phyloP scores from a whole-genome alignment of 2,329 filamentous ascomycete genomes.

The Microsporum ferrugineum region DNA sequence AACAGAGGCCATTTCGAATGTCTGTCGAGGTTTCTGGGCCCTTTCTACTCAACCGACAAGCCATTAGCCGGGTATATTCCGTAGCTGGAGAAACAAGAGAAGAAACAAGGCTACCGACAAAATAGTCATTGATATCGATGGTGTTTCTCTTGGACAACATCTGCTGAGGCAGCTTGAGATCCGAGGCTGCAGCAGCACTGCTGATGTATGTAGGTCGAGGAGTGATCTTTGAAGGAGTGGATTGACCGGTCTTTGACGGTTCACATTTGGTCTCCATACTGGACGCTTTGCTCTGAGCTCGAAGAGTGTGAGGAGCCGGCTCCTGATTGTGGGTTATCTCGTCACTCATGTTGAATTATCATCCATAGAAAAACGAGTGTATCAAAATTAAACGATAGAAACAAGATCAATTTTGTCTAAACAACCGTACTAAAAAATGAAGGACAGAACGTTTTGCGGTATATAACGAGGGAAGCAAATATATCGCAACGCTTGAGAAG shows the following conservation, averaged over 20 bases:
- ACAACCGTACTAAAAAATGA: background rate
- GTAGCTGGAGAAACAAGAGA: background rate
- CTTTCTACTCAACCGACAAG: constrained; percentile 12
- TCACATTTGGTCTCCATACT: background rate
- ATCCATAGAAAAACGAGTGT: background rate
- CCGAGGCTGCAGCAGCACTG: constrained; percentile 6
- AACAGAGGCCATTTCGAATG: constrained; percentile 70
- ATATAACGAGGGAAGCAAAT: background rate
- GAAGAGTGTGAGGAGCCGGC: background rate
- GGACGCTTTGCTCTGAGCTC: background rate
- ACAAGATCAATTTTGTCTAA: background rate
- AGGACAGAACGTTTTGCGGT: background rate
- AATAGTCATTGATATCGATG: constrained; percentile 50
- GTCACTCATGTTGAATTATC: background rate
- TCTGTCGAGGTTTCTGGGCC: constrained; percentile 55
- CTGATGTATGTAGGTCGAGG: constrained; percentile 13
- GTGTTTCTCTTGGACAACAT: constrained; percentile 16
- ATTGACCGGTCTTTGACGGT: background rate
- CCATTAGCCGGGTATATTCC: constrained; percentile 4
- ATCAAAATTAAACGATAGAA: background rate
- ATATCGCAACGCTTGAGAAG: background rate
- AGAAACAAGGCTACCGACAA: constrained; percentile 31
- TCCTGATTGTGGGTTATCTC: background rate
- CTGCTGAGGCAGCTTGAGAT: constrained; percentile 12
- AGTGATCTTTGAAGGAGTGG: constrained; percentile 4